Evolutionary conservation across 129 eudicot genomes (phyloP), one percentile per base, ranked within the genome.

Genomic region (Helichrysum umbraculigerum): DNA sequence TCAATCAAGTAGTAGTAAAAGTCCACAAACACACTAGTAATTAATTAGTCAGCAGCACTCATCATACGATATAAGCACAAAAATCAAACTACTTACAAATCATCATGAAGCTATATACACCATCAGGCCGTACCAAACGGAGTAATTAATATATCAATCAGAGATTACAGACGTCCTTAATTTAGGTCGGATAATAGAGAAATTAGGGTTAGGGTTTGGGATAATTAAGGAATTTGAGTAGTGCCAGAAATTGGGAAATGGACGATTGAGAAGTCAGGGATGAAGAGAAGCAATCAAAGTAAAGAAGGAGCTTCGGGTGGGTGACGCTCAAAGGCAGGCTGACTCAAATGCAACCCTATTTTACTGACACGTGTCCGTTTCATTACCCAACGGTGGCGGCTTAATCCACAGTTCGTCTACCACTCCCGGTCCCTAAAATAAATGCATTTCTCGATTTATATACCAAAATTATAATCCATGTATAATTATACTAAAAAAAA

Each of bases 141-240:
- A 19, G 62, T 20, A 21, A 20, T 56, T 57, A 12, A 47, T 8
- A n/a, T 7, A 21, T 22, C 1, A 70, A 70, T 85, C 77, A 64
- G 85, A 80, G 78, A 51, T 30, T 68, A 41, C 15, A 44, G 72
- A 81, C 64, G 80, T 79, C 90, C 81, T 85, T 79, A 15, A 57
- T 19, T 68, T 39, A 35, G 67, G 50, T 34, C 14, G 47, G 72
- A 15, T 5, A 50, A 74, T 56, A 57, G 65, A 33, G 34, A 72
- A 68, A 81, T 60, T 54, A 60, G 75, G 76, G 71, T 78, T 75
- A 70, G 37, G 67, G 73, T 33, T 74, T 1, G n/a, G 54, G 1
- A 47, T 8, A 47, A 47, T 47, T 0, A 47, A 47, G 34, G 54
- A 59, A 2, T 58, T 72, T 61, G 42, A 20, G 14, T 2, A 21